phyloP scores from a whole-genome alignment of 2,329 filamentous ascomycete species.

The Pyrenochaeta sp. region DNA sequence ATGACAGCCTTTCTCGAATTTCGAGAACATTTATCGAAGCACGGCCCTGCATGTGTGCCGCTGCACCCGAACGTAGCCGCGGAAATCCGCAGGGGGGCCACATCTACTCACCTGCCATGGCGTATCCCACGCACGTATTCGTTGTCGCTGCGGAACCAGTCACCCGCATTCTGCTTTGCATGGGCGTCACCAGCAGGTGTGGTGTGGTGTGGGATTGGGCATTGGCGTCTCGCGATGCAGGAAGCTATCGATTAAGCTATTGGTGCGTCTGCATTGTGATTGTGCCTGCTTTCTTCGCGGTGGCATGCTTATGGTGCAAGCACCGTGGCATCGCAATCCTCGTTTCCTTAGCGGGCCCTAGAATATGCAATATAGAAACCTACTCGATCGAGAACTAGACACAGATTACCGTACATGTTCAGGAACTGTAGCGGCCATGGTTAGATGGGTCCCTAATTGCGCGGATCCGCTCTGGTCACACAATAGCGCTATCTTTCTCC shows the following conservation, averaged over 20 bases:
- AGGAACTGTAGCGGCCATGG: no score
- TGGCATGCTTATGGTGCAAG: conserved; percentile 11
- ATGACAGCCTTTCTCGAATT: conserved; percentile 2
- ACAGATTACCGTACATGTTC: no score
- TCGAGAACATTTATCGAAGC: conserved; percentile 30
- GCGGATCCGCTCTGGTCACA: no score
- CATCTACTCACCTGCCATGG: conserved; percentile 30
- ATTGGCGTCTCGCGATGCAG: not conserved
- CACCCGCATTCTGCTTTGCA: not conserved
- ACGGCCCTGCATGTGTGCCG: conserved; percentile 20
- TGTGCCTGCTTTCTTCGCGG: conserved; percentile 9
- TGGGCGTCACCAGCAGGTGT: not conserved
- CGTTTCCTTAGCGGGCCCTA: no score
- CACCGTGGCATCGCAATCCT: no score
- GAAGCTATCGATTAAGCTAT: conserved; percentile 26
- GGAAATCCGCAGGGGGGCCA: conserved; percentile 21
- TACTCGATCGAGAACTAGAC: not conserved
- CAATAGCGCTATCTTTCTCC: no score
- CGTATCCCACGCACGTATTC: conserved; percentile 28
- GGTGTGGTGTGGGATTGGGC: not conserved
- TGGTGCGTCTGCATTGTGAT: conserved; percentile 26
- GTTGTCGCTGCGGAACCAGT: not conserved
- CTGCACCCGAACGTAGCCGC: conserved; percentile 23
- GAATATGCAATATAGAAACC: not conserved
- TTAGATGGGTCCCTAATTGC: no score